Evolutionary conservation across 139 green algal genomes (phyloP), one percentile per base, ranked within the genome.

Genomic region (Coccomyxa sp.): DNA sequence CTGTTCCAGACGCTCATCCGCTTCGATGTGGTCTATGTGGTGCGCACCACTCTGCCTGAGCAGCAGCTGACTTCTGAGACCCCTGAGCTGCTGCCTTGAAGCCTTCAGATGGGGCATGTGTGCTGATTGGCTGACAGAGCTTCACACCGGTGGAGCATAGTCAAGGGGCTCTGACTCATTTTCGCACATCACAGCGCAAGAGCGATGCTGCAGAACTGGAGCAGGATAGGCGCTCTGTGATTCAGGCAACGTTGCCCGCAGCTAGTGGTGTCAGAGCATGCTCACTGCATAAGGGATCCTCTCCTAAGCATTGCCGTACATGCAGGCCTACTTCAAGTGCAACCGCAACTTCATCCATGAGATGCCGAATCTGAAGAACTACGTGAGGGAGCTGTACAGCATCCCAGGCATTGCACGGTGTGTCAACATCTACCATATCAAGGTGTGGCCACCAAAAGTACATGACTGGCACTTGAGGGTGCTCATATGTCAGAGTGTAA

Each of bases 251-350:
- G n/a, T n/a, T n/a, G n/a, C n/a, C n/a, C n/a, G n/a, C n/a, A n/a
- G n/a, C n/a, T n/a, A n/a, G n/a, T n/a, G n/a, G n/a, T n/a, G n/a
- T n/a, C n/a, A n/a, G n/a, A n/a, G n/a, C n/a, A n/a, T n/a, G n/a
- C n/a, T n/a, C n/a, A n/a, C n/a, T n/a, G n/a, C n/a, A n/a, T n/a
- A n/a, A n/a, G n/a, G n/a, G n/a, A n/a, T n/a, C n/a, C n/a, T 37
- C 27, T 37, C 64, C n/a, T 34, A 29, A 71, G 64, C 1, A 36
- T 38, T 70, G 7, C 29, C n/a, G 92, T 95, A 39, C 94, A 95
- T 79, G 85, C 91, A 29, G 64, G 89, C 97, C 3, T 97, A 98
- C 86, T 99, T 98, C 89, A 99, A 99, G 85, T 95, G 90, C 74
- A 97, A 84, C 76, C 37, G 35, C 31, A 71, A 70, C 10, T 82